These are phyloP conservation scores for Musa troglodytarum DNA, from an alignment of 176 grass and related monocot genomes.

Conservation along the genomic window DNA sequence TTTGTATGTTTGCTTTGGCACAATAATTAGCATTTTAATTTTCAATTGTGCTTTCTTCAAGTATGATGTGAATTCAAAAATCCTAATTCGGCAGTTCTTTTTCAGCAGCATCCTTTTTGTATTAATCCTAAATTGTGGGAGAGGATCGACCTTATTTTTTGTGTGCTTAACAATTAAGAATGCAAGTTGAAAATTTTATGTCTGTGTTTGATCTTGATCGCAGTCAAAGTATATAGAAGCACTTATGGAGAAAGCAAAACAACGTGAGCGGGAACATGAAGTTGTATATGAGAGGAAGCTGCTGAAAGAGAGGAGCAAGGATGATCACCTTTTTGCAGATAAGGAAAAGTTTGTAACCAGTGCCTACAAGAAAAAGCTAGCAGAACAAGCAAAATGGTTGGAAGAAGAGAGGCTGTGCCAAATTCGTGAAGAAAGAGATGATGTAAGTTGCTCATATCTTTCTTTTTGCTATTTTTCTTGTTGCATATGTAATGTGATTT, in stretches of 20 bases:
- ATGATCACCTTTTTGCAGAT: constrained; percentile 71
- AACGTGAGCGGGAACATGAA: constrained; percentile 82
- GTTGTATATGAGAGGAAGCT: constrained; percentile 89
- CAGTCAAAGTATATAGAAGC: constrained; percentile 91
- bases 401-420: constrained; percentile 70
- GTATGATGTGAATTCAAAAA: too few relatives aligned
- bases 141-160: too few relatives aligned
- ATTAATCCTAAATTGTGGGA: too few relatives aligned
- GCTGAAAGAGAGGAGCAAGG: constrained; percentile 92
- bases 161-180: background rate
- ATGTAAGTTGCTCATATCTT: constrained; percentile 47
- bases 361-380: constrained; percentile 90
- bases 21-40: too few relatives aligned
- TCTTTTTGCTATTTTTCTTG: background rate
- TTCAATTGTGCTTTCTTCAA: too few relatives aligned
- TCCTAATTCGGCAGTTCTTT: too few relatives aligned
- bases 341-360: constrained; percentile 93
- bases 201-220: constrained; percentile 14
- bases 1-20: too few relatives aligned
- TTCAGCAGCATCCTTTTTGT: too few relatives aligned
- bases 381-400: constrained; percentile 75
- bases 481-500: background rate
- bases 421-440: constrained; percentile 75
- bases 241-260: constrained; percentile 82
- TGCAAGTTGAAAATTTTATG: background rate